Evolutionary conservation across 345 rosid genomes (phyloP).

Genomic region (Salix viminalis): DNA sequence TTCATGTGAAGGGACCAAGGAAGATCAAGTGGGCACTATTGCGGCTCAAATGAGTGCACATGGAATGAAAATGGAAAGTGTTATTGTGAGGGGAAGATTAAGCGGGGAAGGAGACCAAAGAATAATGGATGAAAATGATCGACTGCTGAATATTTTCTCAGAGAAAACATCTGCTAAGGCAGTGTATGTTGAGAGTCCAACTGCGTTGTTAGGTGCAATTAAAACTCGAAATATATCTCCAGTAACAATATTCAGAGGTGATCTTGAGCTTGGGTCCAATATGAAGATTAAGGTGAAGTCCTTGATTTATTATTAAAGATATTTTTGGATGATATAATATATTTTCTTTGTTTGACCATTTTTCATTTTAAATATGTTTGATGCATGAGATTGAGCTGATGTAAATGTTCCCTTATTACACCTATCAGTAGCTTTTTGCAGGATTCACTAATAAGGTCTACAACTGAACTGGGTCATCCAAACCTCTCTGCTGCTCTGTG

Average conservation of each 20-base stretch:
- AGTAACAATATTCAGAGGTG: slow-evolving; percentile 80
- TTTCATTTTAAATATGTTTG: neutral
- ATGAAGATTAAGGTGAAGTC: slow-evolving; percentile 78
- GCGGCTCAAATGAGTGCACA: slow-evolving; percentile 57
- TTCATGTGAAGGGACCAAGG: slow-evolving; percentile 71
- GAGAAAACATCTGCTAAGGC: slow-evolving; percentile 48
- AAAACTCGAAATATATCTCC: slow-evolving; percentile 70
- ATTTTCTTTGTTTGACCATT: neutral
- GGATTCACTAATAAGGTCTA: neutral
- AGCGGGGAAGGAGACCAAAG: slow-evolving; percentile 32
- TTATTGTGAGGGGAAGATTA: slow-evolving; percentile 49
- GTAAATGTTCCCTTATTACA: neutral
- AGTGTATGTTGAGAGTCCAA: slow-evolving; percentile 60
- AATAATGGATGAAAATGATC: slow-evolving; percentile 65
- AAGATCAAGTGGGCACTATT: slow-evolving; percentile 69
- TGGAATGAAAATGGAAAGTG: slow-evolving; percentile 69
- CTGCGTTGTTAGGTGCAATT: slow-evolving; percentile 72
- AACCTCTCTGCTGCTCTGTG: too few relatives aligned
- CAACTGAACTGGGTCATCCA: too few relatives aligned
- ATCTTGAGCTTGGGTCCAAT: slow-evolving; percentile 63
- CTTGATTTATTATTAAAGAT: neutral
- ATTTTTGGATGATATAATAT: neutral
- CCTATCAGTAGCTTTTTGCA: neutral
- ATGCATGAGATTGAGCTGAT: neutral
- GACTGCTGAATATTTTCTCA: slow-evolving; percentile 59